A percentile compares a stretch with the other conserved stretches of the same genome.
Conservation (phyloP, 1,284 basidiomycete species). For the Rhodofomes roseus region DNA sequence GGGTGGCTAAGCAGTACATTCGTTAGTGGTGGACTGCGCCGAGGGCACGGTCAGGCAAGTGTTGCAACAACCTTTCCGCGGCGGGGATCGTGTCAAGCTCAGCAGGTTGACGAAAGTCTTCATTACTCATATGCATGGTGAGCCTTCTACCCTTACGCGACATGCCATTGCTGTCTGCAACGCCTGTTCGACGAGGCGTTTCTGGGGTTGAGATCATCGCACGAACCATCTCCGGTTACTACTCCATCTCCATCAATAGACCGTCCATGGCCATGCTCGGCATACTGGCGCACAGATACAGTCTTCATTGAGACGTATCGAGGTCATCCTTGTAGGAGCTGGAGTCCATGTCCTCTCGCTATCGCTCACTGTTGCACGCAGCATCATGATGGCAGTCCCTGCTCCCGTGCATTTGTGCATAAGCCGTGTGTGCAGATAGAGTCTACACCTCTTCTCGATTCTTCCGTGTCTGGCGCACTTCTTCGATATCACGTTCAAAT, state of each 20-base stretch:
- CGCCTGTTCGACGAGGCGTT: background rate
- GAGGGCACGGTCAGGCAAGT: constrained; percentile 75
- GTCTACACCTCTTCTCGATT: too few species aligned
- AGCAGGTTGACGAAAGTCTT: constrained; percentile 71
- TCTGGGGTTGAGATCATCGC: background rate
- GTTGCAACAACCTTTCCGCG: constrained; percentile 32
- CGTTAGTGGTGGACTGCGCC: constrained; percentile 80
- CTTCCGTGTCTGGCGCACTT: too few species aligned
- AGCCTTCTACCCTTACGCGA: background rate
- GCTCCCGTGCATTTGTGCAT: too few species aligned
- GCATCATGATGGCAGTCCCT: too few species aligned
- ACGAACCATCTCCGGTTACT: background rate
- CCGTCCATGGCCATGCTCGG: too few species aligned
- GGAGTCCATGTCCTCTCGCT: too few species aligned
- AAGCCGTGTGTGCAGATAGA: too few species aligned
- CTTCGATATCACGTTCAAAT: too few species aligned
- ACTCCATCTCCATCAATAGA: background rate
- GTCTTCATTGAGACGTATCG: too few species aligned
- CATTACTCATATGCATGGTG: constrained; percentile 88
- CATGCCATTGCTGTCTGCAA: background rate
- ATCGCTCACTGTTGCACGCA: too few species aligned
- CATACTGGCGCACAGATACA: too few species aligned
- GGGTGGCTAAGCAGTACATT: background rate
- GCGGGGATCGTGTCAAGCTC: constrained; percentile 38
- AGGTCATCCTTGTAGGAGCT: too few species aligned